A percentile compares a stretch with the other conserved stretches of the same genome.
These are phyloP conservation scores for Crithidia acanthocephali DNA, from an alignment of 208 protist species.

Conservation along the genomic window DNA sequence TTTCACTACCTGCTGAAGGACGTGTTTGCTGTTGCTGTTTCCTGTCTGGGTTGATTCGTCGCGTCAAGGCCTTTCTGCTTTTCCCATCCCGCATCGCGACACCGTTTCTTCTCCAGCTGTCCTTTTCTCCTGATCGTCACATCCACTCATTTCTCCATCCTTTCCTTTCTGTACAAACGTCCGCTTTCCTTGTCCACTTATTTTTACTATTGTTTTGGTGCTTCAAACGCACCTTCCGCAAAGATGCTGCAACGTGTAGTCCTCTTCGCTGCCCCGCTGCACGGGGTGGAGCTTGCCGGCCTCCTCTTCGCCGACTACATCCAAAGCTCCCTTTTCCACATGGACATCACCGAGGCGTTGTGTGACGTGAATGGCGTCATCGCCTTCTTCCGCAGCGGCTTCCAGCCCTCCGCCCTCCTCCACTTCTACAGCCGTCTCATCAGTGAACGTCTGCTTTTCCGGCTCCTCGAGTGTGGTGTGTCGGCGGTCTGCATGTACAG, in stretches of 20 bases:
- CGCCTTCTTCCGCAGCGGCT: slow-evolving; percentile 32
- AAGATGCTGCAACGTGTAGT: slow-evolving; percentile 12
- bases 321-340: slow-evolving; percentile 42
- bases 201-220: too few species aligned
- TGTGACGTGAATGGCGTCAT: slow-evolving; percentile 34
- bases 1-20: too few species aligned
- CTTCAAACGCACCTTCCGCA: too few species aligned
- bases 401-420: slow-evolving; percentile 26
- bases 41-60: too few species aligned
- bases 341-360: slow-evolving; percentile 52
- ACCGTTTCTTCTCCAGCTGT: too few species aligned
- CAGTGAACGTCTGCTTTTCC: slow-evolving; percentile 45
- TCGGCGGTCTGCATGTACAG: slow-evolving; percentile 38
- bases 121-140: too few species aligned
- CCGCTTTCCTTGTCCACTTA: too few species aligned
- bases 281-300: slow-evolving; percentile 36
- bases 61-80: too few species aligned
- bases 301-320: slow-evolving; percentile 71
- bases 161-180: too few species aligned
- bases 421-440: slow-evolving; percentile 40
- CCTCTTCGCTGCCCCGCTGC: slow-evolving; percentile 31
- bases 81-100: too few species aligned
- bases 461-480: slow-evolving; percentile 61
- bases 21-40: too few species aligned
- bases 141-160: too few species aligned